Evolutionary conservation across 169 alveolate species (phyloP).

Genomic region (Plasmodium cynomolgi): DNA sequence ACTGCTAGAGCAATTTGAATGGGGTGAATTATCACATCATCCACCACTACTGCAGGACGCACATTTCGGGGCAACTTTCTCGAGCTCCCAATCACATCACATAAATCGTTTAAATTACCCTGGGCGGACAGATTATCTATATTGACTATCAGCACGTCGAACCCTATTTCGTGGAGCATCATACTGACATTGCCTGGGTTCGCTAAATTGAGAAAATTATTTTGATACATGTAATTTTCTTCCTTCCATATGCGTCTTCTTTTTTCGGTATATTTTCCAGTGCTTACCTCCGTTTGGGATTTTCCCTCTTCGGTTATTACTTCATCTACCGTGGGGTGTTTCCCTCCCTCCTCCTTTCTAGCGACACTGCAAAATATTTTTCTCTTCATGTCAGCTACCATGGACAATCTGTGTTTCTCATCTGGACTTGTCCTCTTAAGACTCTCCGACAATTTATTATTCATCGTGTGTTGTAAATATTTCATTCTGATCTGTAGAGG

Average conservation of each 20-base stretch:
- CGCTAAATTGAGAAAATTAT: conserved; percentile 39
- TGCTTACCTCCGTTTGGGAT: conserved; percentile 73
- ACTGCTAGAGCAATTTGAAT: conserved; percentile 86
- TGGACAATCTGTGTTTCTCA: conserved; percentile 79
- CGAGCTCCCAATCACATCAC: conserved; percentile 70
- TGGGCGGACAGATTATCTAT: conserved; percentile 79
- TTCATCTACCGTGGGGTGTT: background rate
- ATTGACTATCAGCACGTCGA: conserved; percentile 84
- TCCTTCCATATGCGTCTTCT: background rate
- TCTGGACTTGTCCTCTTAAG: conserved; percentile 78
- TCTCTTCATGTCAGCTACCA: conserved; percentile 85
- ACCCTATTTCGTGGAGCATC: conserved; percentile 73
- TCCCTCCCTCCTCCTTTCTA: background rate
- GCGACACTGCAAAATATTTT: conserved; percentile 50
- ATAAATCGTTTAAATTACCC: conserved; percentile 81
- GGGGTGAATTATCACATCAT: conserved; percentile 85
- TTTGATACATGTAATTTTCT: conserved; percentile 35
- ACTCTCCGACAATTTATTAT: conserved; percentile 84
- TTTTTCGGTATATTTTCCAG: background rate
- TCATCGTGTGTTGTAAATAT: conserved; percentile 82
- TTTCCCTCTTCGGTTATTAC: conserved; percentile 77
- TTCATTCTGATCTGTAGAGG: conserved; percentile 79
- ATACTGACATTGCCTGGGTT: conserved; percentile 68
- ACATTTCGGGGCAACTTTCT: conserved; percentile 77
- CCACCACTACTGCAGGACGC: conserved; percentile 86